These are phyloP conservation scores for Antitrichia curtipendula DNA, from an alignment of 225 moss, liverwort and hornwort species.

Conservation along the genomic window DNA sequence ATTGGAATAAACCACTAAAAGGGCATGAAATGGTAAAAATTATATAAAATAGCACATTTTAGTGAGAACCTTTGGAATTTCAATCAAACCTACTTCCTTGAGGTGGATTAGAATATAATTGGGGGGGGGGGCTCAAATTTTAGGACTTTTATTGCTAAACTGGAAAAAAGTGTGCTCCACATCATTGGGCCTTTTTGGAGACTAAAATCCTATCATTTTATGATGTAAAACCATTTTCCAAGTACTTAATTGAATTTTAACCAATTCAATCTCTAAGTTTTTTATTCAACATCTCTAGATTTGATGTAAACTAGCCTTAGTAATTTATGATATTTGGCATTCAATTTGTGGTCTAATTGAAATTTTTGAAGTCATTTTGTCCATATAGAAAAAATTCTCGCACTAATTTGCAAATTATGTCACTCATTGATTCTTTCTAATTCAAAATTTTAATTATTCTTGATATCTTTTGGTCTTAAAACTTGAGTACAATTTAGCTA, in stretches of 20 bases:
- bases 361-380: neutral
- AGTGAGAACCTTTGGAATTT: accelerated
- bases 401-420: neutral
- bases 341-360: neutral
- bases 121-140: neutral
- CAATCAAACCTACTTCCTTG: accelerated
- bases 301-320: accelerated
- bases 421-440: neutral
- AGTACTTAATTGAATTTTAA: neutral
- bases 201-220: accelerated
- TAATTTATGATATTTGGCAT: neutral
- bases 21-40: neutral
- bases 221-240: neutral
- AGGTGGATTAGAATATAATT: neutral
- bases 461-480: neutral
- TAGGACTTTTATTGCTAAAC: accelerated
- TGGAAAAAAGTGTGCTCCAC: neutral
- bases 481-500: neutral
- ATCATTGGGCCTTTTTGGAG: too few species aligned
- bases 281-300: neutral
- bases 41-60: accelerated
- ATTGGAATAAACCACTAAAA: accelerated
- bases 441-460: too few species aligned
- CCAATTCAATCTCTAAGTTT: neutral
- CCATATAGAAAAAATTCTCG: neutral